These are phyloP conservation scores for Fraxinus sp. DNA, from an alignment of 305 asterid genomes.

Conservation along the genomic window DNA sequence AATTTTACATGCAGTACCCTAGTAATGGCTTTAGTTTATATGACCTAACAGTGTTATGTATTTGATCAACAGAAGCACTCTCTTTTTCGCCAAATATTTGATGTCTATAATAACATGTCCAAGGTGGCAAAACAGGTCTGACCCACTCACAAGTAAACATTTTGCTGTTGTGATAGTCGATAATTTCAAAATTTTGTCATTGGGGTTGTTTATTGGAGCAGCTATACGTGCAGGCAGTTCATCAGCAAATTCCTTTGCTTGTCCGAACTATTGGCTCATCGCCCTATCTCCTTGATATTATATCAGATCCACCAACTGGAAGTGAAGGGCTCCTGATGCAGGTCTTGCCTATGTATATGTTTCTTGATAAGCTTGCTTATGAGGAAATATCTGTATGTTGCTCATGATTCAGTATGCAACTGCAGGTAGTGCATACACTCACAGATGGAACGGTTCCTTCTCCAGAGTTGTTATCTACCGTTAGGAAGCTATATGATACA, in stretches of 20 bases:
- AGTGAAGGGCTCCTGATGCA: constrained; percentile 78
- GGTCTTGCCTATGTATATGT: constrained; percentile 40
- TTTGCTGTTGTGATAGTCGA: neutral
- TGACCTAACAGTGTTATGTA: constrained; percentile 25
- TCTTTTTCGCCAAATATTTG: constrained; percentile 75
- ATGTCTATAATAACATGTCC: constrained; percentile 58
- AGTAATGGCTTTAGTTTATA: constrained; percentile 8
- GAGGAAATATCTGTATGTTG: constrained; percentile 26
- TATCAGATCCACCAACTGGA: constrained; percentile 82
- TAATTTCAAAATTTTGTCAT: constrained; percentile 18
- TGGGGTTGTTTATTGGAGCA: constrained; percentile 25
- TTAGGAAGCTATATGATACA: constrained; percentile 71
- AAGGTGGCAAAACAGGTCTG: constrained; percentile 80
- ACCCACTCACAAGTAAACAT: constrained; percentile 15
- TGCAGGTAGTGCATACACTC: constrained; percentile 86
- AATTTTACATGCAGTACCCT: neutral
- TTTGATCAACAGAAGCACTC: constrained; percentile 74
- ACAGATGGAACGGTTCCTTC: constrained; percentile 89
- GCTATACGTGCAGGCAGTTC: constrained; percentile 69
- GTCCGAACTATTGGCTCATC: constrained; percentile 95
- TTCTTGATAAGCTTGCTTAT: constrained; percentile 18
- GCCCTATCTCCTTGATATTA: constrained; percentile 66
- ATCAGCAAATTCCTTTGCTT: constrained; percentile 81
- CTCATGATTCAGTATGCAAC: constrained; percentile 29
- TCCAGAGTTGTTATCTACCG: constrained; percentile 59